These are phyloP conservation scores for Scolecobasidium constrictum DNA, from an alignment of 2,329 filamentous ascomycete species.

Conservation along the genomic window DNA sequence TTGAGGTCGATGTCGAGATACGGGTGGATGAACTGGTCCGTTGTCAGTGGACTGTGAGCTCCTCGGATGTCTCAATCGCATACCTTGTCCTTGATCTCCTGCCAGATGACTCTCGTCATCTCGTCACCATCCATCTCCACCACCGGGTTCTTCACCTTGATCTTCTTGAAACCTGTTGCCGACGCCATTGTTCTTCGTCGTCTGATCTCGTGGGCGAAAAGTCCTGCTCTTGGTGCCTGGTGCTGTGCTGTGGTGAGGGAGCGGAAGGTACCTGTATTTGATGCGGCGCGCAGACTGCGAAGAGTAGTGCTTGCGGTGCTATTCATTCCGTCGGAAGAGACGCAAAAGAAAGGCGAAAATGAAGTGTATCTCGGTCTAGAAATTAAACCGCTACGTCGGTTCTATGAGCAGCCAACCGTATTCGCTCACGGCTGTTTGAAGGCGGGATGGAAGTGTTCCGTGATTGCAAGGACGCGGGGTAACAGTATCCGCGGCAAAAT, in stretches of 20 bases:
- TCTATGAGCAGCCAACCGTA: neutral
- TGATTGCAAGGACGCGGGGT: neutral
- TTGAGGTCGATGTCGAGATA: constrained; percentile 92
- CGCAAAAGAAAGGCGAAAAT: neutral
- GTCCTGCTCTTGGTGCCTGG: constrained; percentile 2
- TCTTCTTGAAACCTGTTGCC: constrained; percentile 53
- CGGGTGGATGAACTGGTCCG: constrained; percentile 75
- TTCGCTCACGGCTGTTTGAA: neutral
- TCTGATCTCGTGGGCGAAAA: neutral
- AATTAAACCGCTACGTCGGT: neutral
- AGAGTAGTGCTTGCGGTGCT: constrained; percentile 2
- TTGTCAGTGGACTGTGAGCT: too few relatives aligned
- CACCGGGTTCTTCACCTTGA: constrained; percentile 98
- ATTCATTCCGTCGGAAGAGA: neutral
- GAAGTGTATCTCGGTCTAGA: neutral
- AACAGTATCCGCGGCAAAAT: neutral
- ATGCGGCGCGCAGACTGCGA: constrained; percentile 5
- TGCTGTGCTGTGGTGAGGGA: neutral
- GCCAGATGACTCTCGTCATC: constrained; percentile 99
- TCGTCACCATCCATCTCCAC: constrained; percentile 90
- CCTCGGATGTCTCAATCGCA: constrained; percentile 12
- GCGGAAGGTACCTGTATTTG: neutral
- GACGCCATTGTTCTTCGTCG: constrained; percentile 30
- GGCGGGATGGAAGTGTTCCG: neutral
- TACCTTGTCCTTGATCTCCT: constrained; percentile 94